These are phyloP conservation scores for Neurospora sp. DNA, from an alignment of 495 filamentous ascomycete species.

Conservation along the genomic window DNA sequence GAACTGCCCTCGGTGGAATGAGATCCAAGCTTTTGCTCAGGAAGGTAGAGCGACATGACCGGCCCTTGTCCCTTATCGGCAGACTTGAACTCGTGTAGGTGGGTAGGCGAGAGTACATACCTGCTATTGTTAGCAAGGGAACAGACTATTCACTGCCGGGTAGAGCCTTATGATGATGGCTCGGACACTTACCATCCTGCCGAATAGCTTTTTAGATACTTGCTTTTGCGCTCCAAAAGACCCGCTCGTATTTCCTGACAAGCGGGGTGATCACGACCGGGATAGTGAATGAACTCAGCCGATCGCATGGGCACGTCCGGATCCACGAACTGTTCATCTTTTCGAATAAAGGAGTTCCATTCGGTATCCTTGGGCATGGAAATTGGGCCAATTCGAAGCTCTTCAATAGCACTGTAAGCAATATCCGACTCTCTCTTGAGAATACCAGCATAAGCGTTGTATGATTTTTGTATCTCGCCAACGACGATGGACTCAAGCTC, in stretches of 20 bases:
- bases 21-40: conserved; percentile 89
- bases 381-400: conserved; percentile 73
- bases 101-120: conserved; percentile 94
- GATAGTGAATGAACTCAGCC: conserved; percentile 79
- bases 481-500: conserved; percentile 94
- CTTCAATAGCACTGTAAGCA: conserved; percentile 64
- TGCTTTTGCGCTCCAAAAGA: conserved; percentile 93
- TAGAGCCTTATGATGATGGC: background rate
- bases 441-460: conserved; percentile 83
- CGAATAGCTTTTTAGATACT: conserved; percentile 96
- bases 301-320: conserved; percentile 69
- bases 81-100: conserved; percentile 96
- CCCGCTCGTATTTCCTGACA: conserved; percentile 80
- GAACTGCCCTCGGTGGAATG: conserved; percentile 74
- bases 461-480: conserved; percentile 93
- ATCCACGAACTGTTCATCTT: conserved; percentile 81
- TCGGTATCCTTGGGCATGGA: conserved; percentile 85
- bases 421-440: conserved; percentile 82
- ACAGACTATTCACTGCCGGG: background rate
- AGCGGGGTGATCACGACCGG: conserved; percentile 81
- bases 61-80: conserved; percentile 57
- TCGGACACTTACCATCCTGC: conserved; percentile 70
- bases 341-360: conserved; percentile 74
- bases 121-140: conserved; percentile 39
- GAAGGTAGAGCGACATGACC: conserved; percentile 91